Evolutionary conservation across 306 rosid genomes (phyloP).

Genomic region (Erythrophleum fordii): DNA sequence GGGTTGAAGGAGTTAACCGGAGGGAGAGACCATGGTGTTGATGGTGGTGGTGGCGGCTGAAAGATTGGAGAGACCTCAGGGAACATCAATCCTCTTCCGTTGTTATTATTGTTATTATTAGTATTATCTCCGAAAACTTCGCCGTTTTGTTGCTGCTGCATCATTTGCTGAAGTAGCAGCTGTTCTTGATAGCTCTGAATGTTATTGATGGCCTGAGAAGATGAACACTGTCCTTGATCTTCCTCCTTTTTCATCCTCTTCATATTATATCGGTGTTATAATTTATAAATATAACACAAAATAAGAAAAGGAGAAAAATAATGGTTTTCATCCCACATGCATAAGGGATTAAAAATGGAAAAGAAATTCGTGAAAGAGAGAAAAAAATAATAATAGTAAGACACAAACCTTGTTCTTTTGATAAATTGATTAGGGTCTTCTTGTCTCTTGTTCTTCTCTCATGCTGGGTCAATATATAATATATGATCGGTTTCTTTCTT

Average conservation of each 20-base stretch:
- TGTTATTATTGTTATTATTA: background rate
- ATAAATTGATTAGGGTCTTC: slow-evolving; percentile 36
- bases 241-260: slow-evolving; percentile 58
- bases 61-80: slow-evolving; percentile 59
- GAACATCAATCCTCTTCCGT: slow-evolving; percentile 50
- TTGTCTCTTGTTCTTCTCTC: slow-evolving; percentile 24
- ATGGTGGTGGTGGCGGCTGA: slow-evolving; percentile 41
- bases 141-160: slow-evolving; percentile 46
- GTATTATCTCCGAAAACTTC: slow-evolving; percentile 43
- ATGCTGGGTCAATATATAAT: slow-evolving; percentile 19
- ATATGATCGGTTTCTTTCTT: background rate
- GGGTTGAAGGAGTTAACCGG: slow-evolving; percentile 65
- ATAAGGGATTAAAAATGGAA: slow-evolving; percentile 43
- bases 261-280: background rate
- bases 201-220: slow-evolving; percentile 52
- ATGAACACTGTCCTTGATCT: slow-evolving; percentile 69
- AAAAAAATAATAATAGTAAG: background rate
- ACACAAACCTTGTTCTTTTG: slow-evolving; percentile 44
- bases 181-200: slow-evolving; percentile 71
- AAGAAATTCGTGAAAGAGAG: slow-evolving; percentile 23
- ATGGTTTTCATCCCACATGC: slow-evolving; percentile 6
- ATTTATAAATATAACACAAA: background rate
- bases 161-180: slow-evolving; percentile 63
- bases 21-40: slow-evolving; percentile 57
- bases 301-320: background rate